Evolutionary conservation across 495 filamentous ascomycete species (phyloP).

Genomic region (Aspergillus sparsus): DNA sequence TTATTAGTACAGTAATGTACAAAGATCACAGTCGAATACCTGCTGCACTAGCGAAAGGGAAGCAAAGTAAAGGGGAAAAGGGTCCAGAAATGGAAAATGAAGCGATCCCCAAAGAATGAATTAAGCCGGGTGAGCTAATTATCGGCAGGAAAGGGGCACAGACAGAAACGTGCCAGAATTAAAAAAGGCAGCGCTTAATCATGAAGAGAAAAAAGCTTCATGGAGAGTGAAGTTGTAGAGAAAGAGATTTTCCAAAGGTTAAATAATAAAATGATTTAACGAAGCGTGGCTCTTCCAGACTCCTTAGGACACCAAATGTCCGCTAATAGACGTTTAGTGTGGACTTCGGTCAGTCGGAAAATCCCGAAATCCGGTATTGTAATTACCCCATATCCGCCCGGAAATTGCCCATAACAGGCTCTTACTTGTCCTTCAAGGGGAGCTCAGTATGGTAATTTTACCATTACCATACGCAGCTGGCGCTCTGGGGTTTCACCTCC

Average conservation of each 20-base stretch:
- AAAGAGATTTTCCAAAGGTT: slow-evolving; percentile 16
- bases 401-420: too few relatives aligned
- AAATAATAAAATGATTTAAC: slow-evolving; percentile 3
- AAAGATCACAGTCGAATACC: slow-evolving; percentile 12
- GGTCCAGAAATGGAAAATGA: slow-evolving; percentile 6
- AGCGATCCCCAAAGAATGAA: slow-evolving; percentile 6
- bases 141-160: slow-evolving; percentile 6
- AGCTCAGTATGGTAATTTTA: too few relatives aligned
- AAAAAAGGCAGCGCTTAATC: slow-evolving; percentile 7
- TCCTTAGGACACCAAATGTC: too few relatives aligned
- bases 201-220: slow-evolving; percentile 12
- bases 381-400: too few relatives aligned
- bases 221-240: slow-evolving; percentile 14
- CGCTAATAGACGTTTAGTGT: too few relatives aligned
- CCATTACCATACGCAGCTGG: slow-evolving; percentile 7
- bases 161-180: slow-evolving; percentile 1
- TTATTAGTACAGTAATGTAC: slow-evolving; percentile 24
- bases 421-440: too few relatives aligned
- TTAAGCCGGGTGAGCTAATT: neutral
- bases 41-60: slow-evolving; percentile 11
- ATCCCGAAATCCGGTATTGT: neutral
- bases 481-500: neutral
- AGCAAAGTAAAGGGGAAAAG: slow-evolving; percentile 1
- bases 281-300: slow-evolving; percentile 1
- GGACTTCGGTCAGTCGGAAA: neutral